Evolutionary conservation across 768 basidiomycete species (phyloP).

Genomic region (Leccinum aurantiacum): DNA sequence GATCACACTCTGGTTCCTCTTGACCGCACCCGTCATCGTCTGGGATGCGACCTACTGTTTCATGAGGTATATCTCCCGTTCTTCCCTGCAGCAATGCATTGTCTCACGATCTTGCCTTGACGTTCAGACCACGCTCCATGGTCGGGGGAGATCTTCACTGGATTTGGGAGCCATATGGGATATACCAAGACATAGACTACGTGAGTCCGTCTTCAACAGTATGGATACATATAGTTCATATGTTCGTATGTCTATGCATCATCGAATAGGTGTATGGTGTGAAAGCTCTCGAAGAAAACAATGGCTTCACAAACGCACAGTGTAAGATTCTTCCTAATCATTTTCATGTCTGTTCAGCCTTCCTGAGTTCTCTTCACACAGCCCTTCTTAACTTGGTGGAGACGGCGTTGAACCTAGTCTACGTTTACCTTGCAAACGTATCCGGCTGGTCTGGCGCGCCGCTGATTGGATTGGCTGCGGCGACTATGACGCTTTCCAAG

Average conservation of each 20-base stretch:
- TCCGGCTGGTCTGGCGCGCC: constrained; percentile 62
- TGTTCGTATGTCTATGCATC: constrained; percentile 37
- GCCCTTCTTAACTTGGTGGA: constrained; percentile 81
- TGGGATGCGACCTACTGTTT: constrained; percentile 88
- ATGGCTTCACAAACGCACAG: constrained; percentile 87
- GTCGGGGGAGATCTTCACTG: constrained; percentile 85
- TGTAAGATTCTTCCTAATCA: constrained; percentile 43
- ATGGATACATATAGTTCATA: not conserved
- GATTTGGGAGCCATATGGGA: constrained; percentile 83
- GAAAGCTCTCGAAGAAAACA: constrained; percentile 56
- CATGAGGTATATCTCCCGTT: constrained; percentile 49
- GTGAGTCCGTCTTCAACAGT: constrained; percentile 27
- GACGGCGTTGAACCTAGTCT: constrained; percentile 67
- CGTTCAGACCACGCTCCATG: constrained; percentile 79
- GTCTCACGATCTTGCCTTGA: not conserved
- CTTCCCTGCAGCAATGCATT: no score
- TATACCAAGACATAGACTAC: constrained; percentile 68
- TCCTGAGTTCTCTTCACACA: constrained; percentile 25
- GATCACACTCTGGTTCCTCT: constrained; percentile 68
- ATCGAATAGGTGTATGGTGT: constrained; percentile 66
- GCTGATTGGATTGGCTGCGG: constrained; percentile 70
- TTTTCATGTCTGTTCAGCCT: not conserved
- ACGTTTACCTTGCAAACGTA: constrained; percentile 74
- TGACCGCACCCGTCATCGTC: constrained; percentile 50
- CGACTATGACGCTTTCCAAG: constrained; percentile 81